Conservation (phyloP, 1,139 yeast genomes). For the Zhuliangozyma blackwelliae region DNA sequence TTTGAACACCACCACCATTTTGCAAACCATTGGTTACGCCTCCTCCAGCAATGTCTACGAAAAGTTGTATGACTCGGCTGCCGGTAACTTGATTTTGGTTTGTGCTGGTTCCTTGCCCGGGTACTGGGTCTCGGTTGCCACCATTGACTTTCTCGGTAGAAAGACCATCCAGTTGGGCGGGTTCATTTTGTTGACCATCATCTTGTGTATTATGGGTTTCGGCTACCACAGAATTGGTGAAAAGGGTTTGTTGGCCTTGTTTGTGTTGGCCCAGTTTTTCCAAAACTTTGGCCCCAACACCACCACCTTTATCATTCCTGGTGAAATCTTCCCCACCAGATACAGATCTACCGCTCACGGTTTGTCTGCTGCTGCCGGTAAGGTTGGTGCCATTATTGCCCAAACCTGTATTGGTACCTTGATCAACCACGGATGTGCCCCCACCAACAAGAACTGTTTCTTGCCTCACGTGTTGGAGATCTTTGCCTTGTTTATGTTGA, state of each 20-base stretch:
- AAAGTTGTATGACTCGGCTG: constrained; percentile 68
- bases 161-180: constrained; percentile 75
- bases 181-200: constrained; percentile 60
- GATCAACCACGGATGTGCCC: constrained; percentile 69
- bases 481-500: constrained; percentile 84
- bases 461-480: constrained; percentile 90
- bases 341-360: constrained; percentile 99
- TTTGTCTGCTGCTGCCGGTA: constrained; percentile 93
- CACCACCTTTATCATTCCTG: constrained; percentile 93
- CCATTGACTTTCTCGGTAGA: constrained; percentile 76
- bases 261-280: constrained; percentile 78
- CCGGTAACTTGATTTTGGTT: constrained; percentile 82
- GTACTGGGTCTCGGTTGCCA: constrained; percentile 77
- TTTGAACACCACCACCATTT: constrained; percentile 72
- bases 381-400: constrained; percentile 94
- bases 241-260: constrained; percentile 68
- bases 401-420: constrained; percentile 87
- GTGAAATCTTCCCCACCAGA: constrained; percentile 95
- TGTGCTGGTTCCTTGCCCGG: constrained; percentile 95
- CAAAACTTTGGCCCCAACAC: constrained; percentile 93
- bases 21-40: constrained; percentile 82
- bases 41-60: constrained; percentile 63
- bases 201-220: constrained; percentile 74
- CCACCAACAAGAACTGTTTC: constrained; percentile 61
- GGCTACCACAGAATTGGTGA: constrained; percentile 61